Evolutionary conservation across 345 rosid species (phyloP).

Genomic region (Hibiscus trionum): DNA sequence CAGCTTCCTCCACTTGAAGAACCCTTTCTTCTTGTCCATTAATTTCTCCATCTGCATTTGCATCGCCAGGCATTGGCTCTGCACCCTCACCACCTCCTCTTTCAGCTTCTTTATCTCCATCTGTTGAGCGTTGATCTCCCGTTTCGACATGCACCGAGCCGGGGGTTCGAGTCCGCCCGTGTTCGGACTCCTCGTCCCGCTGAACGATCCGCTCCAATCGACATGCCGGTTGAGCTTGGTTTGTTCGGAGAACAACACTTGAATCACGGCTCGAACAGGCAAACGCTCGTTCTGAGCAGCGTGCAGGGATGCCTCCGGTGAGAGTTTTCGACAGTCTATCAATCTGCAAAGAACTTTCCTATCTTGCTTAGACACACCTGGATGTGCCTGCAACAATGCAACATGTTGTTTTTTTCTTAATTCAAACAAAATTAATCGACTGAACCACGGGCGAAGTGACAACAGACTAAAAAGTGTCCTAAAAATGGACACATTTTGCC

Average conservation of each 20-base stretch:
- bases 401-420: background rate
- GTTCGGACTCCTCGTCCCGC: conserved; percentile 45
- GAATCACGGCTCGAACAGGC: conserved; percentile 73
- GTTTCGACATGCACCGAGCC: conserved; percentile 56
- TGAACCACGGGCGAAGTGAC: too few species aligned
- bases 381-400: conserved; percentile 50
- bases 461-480: background rate
- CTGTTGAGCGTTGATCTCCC: conserved; percentile 51
- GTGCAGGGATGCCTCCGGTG: conserved; percentile 72
- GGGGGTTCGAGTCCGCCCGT: conserved; percentile 24
- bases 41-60: conserved; percentile 60
- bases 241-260: conserved; percentile 72
- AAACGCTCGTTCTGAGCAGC: conserved; percentile 80
- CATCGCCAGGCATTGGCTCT: conserved; percentile 45
- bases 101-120: conserved; percentile 52
- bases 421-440: too few species aligned
- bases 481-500: background rate
- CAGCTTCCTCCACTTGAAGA: conserved; percentile 67
- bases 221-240: conserved; percentile 44
- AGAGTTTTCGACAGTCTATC: conserved; percentile 62
- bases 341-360: conserved; percentile 59
- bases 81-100: conserved; percentile 61
- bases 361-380: conserved; percentile 58
- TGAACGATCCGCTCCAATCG: conserved; percentile 68
- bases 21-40: conserved; percentile 61